Evolutionary conservation across 257 asterid genomes (phyloP).

Genomic region (Mitragyna speciosa): DNA sequence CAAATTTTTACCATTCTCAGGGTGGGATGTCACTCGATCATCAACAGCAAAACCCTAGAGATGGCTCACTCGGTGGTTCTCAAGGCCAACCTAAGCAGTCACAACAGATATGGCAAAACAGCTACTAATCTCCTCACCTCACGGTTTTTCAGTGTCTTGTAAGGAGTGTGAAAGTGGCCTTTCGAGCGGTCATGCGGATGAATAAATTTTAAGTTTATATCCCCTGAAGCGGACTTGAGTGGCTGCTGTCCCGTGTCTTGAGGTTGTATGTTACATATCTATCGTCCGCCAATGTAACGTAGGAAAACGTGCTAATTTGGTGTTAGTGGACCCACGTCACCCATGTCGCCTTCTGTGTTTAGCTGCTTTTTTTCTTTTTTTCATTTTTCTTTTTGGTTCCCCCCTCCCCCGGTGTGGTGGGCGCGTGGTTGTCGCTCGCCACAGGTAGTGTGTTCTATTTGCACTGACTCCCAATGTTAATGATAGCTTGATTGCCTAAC

Average conservation of each 20-base stretch:
- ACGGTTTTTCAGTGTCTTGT: slow-evolving; percentile 50
- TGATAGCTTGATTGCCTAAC: slow-evolving; percentile 17
- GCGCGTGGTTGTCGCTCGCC: not conserved
- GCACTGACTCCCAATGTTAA: not conserved
- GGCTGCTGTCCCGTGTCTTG: slow-evolving; percentile 47
- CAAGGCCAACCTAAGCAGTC: slow-evolving; percentile 82
- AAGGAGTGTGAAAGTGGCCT: slow-evolving; percentile 51
- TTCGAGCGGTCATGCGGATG: slow-evolving; percentile 29
- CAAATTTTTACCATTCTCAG: slow-evolving; percentile 75
- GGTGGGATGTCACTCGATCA: slow-evolving; percentile 58
- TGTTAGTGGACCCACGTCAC: slow-evolving; percentile 34
- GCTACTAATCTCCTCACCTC: slow-evolving; percentile 57
- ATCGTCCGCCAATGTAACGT: slow-evolving; percentile 47
- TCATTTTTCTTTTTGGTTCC: not conserved
- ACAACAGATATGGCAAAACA: slow-evolving; percentile 78
- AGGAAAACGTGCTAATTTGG: slow-evolving; percentile 49
- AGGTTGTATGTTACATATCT: slow-evolving; percentile 50
- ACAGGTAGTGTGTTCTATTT: not conserved
- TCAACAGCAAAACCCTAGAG: slow-evolving; percentile 60
- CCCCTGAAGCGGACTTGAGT: slow-evolving; percentile 27
- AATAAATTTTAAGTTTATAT: slow-evolving; percentile 23
- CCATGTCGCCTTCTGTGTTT: not conserved
- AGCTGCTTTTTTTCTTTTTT: slow-evolving; percentile 13
- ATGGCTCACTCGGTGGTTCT: slow-evolving; percentile 53
- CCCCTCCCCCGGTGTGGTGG: too few relatives aligned